phyloP scores from a whole-genome alignment of 1,284 basidiomycete genomes.

The Naganishia sp. region DNA sequence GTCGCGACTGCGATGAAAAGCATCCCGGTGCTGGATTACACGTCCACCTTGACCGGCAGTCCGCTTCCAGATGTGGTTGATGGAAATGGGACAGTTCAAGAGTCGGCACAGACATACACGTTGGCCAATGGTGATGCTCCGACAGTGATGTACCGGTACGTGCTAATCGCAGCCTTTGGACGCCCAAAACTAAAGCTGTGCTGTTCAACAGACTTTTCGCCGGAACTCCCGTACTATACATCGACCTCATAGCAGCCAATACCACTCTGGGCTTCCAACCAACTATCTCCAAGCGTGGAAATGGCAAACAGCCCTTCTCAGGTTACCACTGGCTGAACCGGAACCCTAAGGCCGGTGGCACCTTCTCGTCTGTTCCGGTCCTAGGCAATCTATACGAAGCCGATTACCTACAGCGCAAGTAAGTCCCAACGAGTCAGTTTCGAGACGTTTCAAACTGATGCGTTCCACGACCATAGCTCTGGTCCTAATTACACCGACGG shows the following conservation, averaged over 20 bases:
- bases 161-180: neutral
- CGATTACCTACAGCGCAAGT: slow-evolving; percentile 55
- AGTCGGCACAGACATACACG: slow-evolving; percentile 57
- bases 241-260: slow-evolving; percentile 56
- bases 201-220: slow-evolving; percentile 56
- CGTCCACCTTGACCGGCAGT: slow-evolving; percentile 40
- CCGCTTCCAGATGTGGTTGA: slow-evolving; percentile 40
- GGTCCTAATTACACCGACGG: slow-evolving; percentile 45
- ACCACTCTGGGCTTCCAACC: slow-evolving; percentile 45
- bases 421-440: slow-evolving; percentile 32
- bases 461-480: slow-evolving; percentile 31
- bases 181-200: too few species aligned
- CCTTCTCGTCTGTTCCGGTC: slow-evolving; percentile 54
- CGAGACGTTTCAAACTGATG: slow-evolving; percentile 26
- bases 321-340: slow-evolving; percentile 21
- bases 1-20: slow-evolving; percentile 49
- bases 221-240: slow-evolving; percentile 59
- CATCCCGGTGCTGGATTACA: slow-evolving; percentile 45
- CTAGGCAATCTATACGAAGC: slow-evolving; percentile 55
- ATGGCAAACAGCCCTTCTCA: slow-evolving; percentile 12
- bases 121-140: slow-evolving; percentile 56
- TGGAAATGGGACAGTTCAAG: slow-evolving; percentile 35
- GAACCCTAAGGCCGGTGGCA: slow-evolving; percentile 29
- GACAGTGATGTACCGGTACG: slow-evolving; percentile 41
- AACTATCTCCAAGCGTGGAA: slow-evolving; percentile 35